These are phyloP conservation scores for Lentinula lateritia DNA, from an alignment of 768 basidiomycete species.

Conservation along the genomic window DNA sequence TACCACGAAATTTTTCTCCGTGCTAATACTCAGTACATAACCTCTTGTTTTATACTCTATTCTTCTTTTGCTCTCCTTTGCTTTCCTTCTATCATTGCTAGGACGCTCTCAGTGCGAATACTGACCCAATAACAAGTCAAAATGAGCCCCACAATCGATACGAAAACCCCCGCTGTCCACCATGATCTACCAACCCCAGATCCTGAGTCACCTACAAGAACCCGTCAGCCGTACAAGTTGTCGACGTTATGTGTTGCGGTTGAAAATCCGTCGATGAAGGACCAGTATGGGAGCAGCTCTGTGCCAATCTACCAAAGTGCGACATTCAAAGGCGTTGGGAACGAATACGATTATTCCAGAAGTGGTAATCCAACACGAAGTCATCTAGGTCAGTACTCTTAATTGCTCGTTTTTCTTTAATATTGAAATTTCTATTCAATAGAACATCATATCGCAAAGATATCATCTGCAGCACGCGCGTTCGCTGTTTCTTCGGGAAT, in stretches of 20 bases:
- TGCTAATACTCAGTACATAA: background rate
- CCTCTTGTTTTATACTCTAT: background rate
- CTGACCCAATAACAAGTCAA: slow-evolving; percentile 1
- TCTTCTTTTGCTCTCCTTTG: background rate
- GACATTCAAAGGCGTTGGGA: slow-evolving; percentile 92
- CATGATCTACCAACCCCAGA: slow-evolving; percentile 77
- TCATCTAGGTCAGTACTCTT: slow-evolving; percentile 66
- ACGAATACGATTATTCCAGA: slow-evolving; percentile 89
- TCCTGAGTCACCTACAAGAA: slow-evolving; percentile 66
- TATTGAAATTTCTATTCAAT: slow-evolving; percentile 6
- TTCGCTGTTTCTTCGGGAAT: slow-evolving; percentile 95
- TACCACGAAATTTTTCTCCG: background rate
- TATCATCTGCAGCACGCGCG: slow-evolving; percentile 87
- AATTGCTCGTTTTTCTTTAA: slow-evolving; percentile 1
- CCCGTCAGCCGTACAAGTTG: slow-evolving; percentile 77
- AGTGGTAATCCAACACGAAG: slow-evolving; percentile 96
- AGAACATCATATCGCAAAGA: slow-evolving; percentile 98
- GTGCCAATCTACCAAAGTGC: slow-evolving; percentile 98
- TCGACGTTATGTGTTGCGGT: slow-evolving; percentile 90
- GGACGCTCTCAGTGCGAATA: background rate
- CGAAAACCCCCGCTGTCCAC: slow-evolving; percentile 23
- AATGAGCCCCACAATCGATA: slow-evolving; percentile 34
- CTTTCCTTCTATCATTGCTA: background rate
- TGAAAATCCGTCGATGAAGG: slow-evolving; percentile 86
- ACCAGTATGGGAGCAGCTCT: slow-evolving; percentile 90